Evolutionary conservation across 768 basidiomycete species (phyloP).

Genomic region (Podaxis mareebaensis): DNA sequence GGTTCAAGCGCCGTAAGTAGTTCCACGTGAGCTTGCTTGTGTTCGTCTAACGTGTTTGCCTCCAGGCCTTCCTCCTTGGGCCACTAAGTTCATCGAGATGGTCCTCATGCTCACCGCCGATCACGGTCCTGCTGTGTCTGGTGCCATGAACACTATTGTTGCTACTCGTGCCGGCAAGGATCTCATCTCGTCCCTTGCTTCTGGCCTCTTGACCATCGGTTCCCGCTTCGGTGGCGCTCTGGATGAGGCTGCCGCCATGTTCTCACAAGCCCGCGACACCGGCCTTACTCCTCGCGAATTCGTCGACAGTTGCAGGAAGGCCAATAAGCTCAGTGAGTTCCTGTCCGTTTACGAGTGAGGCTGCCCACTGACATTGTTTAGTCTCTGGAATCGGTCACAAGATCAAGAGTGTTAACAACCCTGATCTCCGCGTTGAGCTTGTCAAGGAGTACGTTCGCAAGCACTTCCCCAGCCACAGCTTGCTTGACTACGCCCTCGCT

Average conservation of each 20-base stretch:
- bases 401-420: constrained; percentile 99
- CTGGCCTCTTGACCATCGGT: constrained; percentile 96
- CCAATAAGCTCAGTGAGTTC: constrained; percentile 86
- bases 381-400: constrained; percentile 99
- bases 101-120: constrained; percentile 99
- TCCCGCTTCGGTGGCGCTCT: constrained; percentile 98
- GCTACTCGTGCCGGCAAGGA: constrained; percentile 99
- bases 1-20: constrained; percentile 88
- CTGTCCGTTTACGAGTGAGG: constrained; percentile 7
- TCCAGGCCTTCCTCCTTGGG: constrained; percentile 77
- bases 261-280: constrained; percentile 87
- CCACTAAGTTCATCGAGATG: constrained; percentile 99
- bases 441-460: constrained; percentile 95
- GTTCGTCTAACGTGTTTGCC: constrained; percentile 1
- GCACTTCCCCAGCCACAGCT: constrained; percentile 92
- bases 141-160: constrained; percentile 99
- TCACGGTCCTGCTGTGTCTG: constrained; percentile 97
- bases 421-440: constrained; percentile 88
- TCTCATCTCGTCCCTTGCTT: constrained; percentile 92
- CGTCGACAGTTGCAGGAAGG: constrained; percentile 90
- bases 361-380: constrained; percentile 26
- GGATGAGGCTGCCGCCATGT: constrained; percentile 96
- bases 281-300: constrained; percentile 98
- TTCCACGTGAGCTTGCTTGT: background rate
- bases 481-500: constrained; percentile 93